Conservation (phyloP, 257 asterid species). For the Nicotiana knightiana region DNA sequence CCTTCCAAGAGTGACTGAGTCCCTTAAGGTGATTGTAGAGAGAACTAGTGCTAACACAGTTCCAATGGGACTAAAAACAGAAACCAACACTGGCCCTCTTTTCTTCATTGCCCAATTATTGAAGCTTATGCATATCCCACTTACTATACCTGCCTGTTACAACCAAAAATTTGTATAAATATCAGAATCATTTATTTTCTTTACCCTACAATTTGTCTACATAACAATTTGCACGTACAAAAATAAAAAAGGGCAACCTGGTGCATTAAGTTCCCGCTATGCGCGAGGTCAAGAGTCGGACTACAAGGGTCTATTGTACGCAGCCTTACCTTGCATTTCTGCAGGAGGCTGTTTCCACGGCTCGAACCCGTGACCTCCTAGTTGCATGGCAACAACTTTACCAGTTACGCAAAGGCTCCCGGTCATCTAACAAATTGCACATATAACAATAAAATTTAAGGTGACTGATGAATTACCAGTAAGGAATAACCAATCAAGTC, state of each 20-base stretch:
- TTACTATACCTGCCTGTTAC: conserved; percentile 50
- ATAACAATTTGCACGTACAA: too few relatives aligned
- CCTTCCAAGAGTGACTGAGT: conserved; percentile 60
- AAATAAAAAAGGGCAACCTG: too few relatives aligned
- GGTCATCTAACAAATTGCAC: too few relatives aligned
- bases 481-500: conserved; percentile 46
- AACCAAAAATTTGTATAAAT: not conserved
- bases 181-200: not conserved
- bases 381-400: too few relatives aligned
- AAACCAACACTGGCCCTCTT: conserved; percentile 74
- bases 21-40: conserved; percentile 46
- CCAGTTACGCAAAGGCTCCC: too few relatives aligned
- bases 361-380: too few relatives aligned
- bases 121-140: conserved; percentile 66
- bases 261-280: too few relatives aligned
- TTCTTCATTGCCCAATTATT: conserved; percentile 87
- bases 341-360: too few relatives aligned
- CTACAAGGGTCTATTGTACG: too few relatives aligned
- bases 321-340: too few relatives aligned
- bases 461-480: conserved; percentile 34
- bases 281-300: too few relatives aligned
- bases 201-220: not conserved
- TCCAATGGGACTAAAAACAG: conserved; percentile 73
- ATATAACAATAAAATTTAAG: too few relatives aligned
- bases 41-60: conserved; percentile 61